phyloP scores from a whole-genome alignment of 768 basidiomycete genomes.

The Tephrocybe sp. region DNA sequence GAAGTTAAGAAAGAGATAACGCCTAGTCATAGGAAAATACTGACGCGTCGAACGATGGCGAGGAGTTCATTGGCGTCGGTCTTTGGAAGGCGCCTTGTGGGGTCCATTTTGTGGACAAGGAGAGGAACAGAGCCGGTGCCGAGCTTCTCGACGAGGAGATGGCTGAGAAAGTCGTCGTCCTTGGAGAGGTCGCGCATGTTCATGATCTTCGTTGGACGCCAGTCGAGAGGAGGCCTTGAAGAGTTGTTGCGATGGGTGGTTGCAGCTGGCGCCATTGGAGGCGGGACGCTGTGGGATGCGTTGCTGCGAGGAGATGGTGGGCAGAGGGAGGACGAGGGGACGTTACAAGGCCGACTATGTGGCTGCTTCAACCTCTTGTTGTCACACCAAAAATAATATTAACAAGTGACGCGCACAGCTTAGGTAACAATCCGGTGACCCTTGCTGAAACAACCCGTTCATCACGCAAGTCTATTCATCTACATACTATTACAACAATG shows the following conservation, averaged over 20 bases:
- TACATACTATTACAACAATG: slow-evolving; percentile 3
- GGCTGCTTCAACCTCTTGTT: slow-evolving; percentile 8
- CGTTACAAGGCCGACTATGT: slow-evolving; percentile 7
- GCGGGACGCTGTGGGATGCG: slow-evolving; percentile 15
- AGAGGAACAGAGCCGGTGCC: slow-evolving; percentile 79
- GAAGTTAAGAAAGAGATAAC: slow-evolving; percentile 22
- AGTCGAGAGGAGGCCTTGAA: slow-evolving; percentile 38
- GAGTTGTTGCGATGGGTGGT: slow-evolving; percentile 22
- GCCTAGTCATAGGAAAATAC: slow-evolving; percentile 27
- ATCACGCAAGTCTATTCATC: slow-evolving; percentile 10
- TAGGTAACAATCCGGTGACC: slow-evolving; percentile 17
- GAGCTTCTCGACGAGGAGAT: slow-evolving; percentile 85
- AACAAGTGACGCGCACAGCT: slow-evolving; percentile 22
- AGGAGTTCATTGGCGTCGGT: slow-evolving; percentile 67
- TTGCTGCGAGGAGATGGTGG: slow-evolving; percentile 11
- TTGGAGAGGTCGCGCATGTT: slow-evolving; percentile 86
- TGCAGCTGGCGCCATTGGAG: slow-evolving; percentile 29
- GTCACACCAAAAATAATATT: slow-evolving; percentile 13
- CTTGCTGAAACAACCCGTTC: slow-evolving; percentile 11
- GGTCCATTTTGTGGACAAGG: slow-evolving; percentile 88
- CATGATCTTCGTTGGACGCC: slow-evolving; percentile 88
- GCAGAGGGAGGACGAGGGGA: slow-evolving; percentile 17
- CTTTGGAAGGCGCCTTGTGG: slow-evolving; percentile 72
- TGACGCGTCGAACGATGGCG: slow-evolving; percentile 73
- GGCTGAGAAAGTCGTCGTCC: slow-evolving; percentile 89